These are phyloP conservation scores for Talaromyces funiculosus DNA, from an alignment of 2,329 filamentous ascomycete genomes.

Conservation along the genomic window DNA sequence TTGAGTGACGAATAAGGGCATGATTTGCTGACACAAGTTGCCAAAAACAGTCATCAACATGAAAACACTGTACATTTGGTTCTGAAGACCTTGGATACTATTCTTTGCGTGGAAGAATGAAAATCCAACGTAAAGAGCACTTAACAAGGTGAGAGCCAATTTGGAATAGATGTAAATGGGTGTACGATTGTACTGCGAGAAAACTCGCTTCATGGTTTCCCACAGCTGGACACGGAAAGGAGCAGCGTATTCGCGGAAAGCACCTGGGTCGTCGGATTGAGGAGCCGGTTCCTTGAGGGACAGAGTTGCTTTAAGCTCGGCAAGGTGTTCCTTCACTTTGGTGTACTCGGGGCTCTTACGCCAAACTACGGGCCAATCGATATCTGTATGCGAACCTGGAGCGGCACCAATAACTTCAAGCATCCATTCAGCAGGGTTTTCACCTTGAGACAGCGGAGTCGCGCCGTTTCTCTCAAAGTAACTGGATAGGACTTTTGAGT, in stretches of 20 bases:
- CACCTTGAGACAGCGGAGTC: constrained; percentile 52
- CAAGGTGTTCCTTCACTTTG: constrained; percentile 53
- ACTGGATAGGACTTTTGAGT: constrained; percentile 51
- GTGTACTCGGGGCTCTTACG: constrained; percentile 53
- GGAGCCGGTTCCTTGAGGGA: constrained; percentile 36
- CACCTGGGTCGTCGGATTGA: constrained; percentile 35
- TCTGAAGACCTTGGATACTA: constrained; percentile 74
- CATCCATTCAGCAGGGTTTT: constrained; percentile 75
- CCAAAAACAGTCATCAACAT: constrained; percentile 78
- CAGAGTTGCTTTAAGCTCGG: constrained; percentile 43
- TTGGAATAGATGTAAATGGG: constrained; percentile 88
- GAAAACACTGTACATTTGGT: constrained; percentile 88
- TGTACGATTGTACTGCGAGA: constrained; percentile 88
- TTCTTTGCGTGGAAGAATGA: constrained; percentile 72
- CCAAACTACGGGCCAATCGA: constrained; percentile 63
- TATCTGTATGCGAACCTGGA: constrained; percentile 57
- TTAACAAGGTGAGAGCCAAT: constrained; percentile 58
- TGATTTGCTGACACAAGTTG: constrained; percentile 48
- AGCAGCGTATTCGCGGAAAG: constrained; percentile 74
- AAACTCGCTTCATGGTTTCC: constrained; percentile 67
- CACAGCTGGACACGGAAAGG: constrained; percentile 63
- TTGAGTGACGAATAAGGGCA: constrained; percentile 55
- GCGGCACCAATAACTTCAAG: constrained; percentile 56
- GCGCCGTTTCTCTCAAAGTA: constrained; percentile 65
- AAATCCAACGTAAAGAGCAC: constrained; percentile 74